Evolutionary conservation across 1,284 basidiomycete species (phyloP).

Genomic region (Abortiporus biennis): DNA sequence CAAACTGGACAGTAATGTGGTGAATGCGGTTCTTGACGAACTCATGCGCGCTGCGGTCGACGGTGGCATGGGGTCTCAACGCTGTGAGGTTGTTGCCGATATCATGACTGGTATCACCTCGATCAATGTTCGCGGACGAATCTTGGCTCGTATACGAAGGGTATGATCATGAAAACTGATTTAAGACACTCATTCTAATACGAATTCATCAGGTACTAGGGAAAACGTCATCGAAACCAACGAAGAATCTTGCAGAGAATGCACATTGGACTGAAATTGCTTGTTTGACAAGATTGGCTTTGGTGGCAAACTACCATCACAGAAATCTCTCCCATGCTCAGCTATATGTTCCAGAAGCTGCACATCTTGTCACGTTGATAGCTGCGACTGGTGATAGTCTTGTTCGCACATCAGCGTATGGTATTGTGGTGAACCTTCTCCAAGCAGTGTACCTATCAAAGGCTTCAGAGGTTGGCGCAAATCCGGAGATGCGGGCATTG

Average conservation of each 20-base stretch:
- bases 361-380: constrained; percentile 72
- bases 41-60: constrained; percentile 76
- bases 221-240: constrained; percentile 62
- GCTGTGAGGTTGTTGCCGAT: constrained; percentile 73
- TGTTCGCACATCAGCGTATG: constrained; percentile 78
- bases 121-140: constrained; percentile 71
- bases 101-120: constrained; percentile 72
- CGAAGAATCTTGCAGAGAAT: constrained; percentile 61
- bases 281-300: constrained; percentile 66
- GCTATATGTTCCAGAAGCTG: constrained; percentile 77
- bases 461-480: constrained; percentile 47
- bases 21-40: constrained; percentile 74
- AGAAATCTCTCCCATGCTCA: constrained; percentile 61
- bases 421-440: constrained; percentile 74
- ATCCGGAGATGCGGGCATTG: constrained; percentile 52
- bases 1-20: constrained; percentile 56
- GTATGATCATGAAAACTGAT: too few relatives aligned
- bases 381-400: constrained; percentile 68
- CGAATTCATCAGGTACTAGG: constrained; percentile 50
- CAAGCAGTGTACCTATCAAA: constrained; percentile 65
- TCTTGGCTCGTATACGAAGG: constrained; percentile 76
- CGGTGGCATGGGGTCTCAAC: constrained; percentile 68
- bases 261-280: constrained; percentile 82
- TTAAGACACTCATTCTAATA: background rate
- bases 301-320: constrained; percentile 67